Base-by-base conservation (phyloP, 495 filamentous ascomycete species). In the Neurospora sp. region DNA sequence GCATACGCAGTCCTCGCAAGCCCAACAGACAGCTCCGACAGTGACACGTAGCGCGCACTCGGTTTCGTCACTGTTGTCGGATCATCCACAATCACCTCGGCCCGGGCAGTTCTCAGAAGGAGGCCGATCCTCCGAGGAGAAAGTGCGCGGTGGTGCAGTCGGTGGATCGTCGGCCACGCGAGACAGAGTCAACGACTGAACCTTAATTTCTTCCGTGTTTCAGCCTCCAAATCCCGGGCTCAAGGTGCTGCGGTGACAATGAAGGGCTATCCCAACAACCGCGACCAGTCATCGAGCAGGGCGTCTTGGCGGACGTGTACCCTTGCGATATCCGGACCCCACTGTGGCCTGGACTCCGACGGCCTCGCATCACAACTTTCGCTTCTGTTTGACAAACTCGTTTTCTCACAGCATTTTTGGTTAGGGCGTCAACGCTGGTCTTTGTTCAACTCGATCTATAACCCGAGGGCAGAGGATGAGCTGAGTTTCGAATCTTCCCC, bases 41-140 rank as follows among this genome's bases (percentile, higher is more conserved):
- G 78, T 83, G 53, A 78, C 79, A 31, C 53, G 53, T 48, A 78
- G 79, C 44, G 80, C 82, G 38, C 84, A 85, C 70, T 83, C 84
- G 35, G 84, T 86, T 70, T 86, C 84, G 40, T 86, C 84, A 6
- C 75, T 86, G 70, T 71, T 86, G 73, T 84, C 84, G 18, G 83
- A 85, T 74, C 79, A 81, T 38, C 81, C 83, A 61, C 78, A 61
- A 35, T 82, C 82, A 38, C 81, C 83, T 37, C 79, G 78, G 71
- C 76, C 72, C 35, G 68, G 46, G 44, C 79, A 75, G 46, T 76
- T 74, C 53, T 59, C 75, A 48, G 48, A 69, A 68, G 46, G 68
- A 41, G 68, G 73, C 68, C 77, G 75, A 72, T 75, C 71, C 76
- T 76, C 72, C 59, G 79, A 79, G 70, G 79, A 79, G 74, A 77